These are phyloP conservation scores for Erysiphe neolycopersici DNA, from an alignment of 2,329 filamentous ascomycete genomes.

Conservation along the genomic window DNA sequence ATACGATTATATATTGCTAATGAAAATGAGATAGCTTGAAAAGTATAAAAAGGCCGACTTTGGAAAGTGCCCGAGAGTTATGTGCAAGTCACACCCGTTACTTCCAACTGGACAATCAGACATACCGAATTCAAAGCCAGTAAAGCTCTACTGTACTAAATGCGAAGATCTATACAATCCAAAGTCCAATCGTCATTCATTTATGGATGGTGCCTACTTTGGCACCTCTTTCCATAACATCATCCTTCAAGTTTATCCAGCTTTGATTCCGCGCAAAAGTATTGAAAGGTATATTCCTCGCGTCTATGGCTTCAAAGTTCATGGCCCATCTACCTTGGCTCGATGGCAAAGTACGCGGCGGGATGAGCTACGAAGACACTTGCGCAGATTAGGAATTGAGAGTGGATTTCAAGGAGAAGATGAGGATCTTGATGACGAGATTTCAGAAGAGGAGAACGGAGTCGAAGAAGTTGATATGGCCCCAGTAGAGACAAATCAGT, in stretches of 20 bases:
- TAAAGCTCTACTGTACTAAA: slow-evolving; percentile 89
- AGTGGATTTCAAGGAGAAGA: slow-evolving; percentile 52
- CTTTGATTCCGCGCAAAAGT: slow-evolving; percentile 65
- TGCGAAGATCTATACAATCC: slow-evolving; percentile 99
- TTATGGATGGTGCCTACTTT: slow-evolving; percentile 95
- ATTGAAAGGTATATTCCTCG: slow-evolving; percentile 66
- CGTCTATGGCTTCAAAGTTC: slow-evolving; percentile 88
- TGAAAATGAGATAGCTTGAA: slow-evolving; percentile 38
- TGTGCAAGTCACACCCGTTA: slow-evolving; percentile 79
- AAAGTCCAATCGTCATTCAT: slow-evolving; percentile 82
- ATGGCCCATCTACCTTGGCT: slow-evolving; percentile 63
- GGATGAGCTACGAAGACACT: slow-evolving; percentile 54
- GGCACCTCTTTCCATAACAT: slow-evolving; percentile 98
- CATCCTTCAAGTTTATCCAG: slow-evolving; percentile 92
- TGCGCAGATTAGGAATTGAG: slow-evolving; percentile 46
- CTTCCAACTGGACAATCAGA: slow-evolving; percentile 89
- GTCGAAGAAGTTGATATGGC: slow-evolving; percentile 13
- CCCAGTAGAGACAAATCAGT: slow-evolving; percentile 4
- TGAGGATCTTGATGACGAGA: slow-evolving; percentile 31
- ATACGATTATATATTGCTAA: slow-evolving; percentile 4
- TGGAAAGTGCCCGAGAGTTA: slow-evolving; percentile 88
- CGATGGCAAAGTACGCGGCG: slow-evolving; percentile 72
- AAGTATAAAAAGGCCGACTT: slow-evolving; percentile 98
- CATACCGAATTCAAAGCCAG: slow-evolving; percentile 60
- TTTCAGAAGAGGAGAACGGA: slow-evolving; percentile 24